Conservation (phyloP, 345 rosid genomes). For the Gynandropsis gynandra region DNA sequence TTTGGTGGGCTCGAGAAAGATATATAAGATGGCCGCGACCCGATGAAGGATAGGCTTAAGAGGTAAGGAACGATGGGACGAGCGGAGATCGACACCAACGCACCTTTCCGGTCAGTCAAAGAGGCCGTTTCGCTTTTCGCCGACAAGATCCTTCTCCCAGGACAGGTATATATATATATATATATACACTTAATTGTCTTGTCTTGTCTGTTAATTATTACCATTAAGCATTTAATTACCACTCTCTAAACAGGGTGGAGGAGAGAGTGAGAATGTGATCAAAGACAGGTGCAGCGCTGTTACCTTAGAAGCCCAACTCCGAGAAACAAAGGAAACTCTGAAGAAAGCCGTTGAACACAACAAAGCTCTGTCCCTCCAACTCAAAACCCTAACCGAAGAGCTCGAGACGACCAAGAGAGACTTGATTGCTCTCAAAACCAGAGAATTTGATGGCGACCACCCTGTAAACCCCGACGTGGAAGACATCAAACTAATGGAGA, state of each 20-base stretch:
- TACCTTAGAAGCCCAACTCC: slow-evolving; percentile 49
- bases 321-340: slow-evolving; percentile 47
- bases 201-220: background rate
- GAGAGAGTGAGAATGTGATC: slow-evolving; percentile 18
- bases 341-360: slow-evolving; percentile 44
- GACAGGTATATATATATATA: slow-evolving; percentile 30
- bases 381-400: slow-evolving; percentile 42
- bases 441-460: slow-evolving; percentile 9
- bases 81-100: slow-evolving; percentile 62
- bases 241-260: slow-evolving; percentile 14
- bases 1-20: too few relatives aligned
- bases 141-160: slow-evolving; percentile 53
- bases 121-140: slow-evolving; percentile 69
- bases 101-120: slow-evolving; percentile 71
- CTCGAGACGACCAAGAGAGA: slow-evolving; percentile 45
- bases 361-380: slow-evolving; percentile 28
- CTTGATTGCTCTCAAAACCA: slow-evolving; percentile 22
- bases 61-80: slow-evolving; percentile 23
- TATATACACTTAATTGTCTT: background rate
- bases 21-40: too few relatives aligned
- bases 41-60: too few relatives aligned
- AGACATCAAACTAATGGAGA: slow-evolving; percentile 50
- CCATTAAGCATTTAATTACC: background rate
- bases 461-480: slow-evolving; percentile 35
- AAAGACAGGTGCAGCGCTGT: slow-evolving; percentile 27